Conservation (phyloP, 1,284 basidiomycete species). For the Fistulina hepatica region DNA sequence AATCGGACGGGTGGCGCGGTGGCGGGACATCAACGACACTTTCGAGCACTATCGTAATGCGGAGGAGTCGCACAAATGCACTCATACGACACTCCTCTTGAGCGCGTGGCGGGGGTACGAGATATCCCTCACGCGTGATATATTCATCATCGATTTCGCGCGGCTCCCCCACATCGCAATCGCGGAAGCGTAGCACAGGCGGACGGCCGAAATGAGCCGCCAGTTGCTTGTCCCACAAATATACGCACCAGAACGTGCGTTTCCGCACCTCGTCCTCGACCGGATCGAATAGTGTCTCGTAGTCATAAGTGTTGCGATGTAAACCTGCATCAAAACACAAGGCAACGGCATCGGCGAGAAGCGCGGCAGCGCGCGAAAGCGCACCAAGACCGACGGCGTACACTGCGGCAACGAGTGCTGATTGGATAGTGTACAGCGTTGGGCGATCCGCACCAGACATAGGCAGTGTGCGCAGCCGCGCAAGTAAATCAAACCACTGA, state of each 20-base stretch:
- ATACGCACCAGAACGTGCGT: constrained; percentile 89
- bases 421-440: constrained; percentile 82
- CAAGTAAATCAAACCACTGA: constrained; percentile 82
- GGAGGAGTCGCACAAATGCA: constrained; percentile 66
- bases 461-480: constrained; percentile 58
- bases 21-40: constrained; percentile 63
- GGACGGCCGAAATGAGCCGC: constrained; percentile 79
- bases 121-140: constrained; percentile 62
- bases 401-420: constrained; percentile 76
- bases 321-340: constrained; percentile 78
- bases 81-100: constrained; percentile 45
- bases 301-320: constrained; percentile 79
- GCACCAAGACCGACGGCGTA: constrained; percentile 82
- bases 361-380: constrained; percentile 75
- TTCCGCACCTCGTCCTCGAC: constrained; percentile 84
- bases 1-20: constrained; percentile 38
- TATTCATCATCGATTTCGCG: constrained; percentile 80
- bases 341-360: constrained; percentile 76
- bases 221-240: constrained; percentile 87
- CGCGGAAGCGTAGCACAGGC: constrained; percentile 71
- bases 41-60: constrained; percentile 78
- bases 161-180: constrained; percentile 81
- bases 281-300: constrained; percentile 70
- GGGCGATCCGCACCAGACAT: constrained; percentile 80
- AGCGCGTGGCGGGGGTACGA: constrained; percentile 53